Conservation (phyloP, 495 filamentous ascomycete genomes). For the Penicillium roqueforti region DNA sequence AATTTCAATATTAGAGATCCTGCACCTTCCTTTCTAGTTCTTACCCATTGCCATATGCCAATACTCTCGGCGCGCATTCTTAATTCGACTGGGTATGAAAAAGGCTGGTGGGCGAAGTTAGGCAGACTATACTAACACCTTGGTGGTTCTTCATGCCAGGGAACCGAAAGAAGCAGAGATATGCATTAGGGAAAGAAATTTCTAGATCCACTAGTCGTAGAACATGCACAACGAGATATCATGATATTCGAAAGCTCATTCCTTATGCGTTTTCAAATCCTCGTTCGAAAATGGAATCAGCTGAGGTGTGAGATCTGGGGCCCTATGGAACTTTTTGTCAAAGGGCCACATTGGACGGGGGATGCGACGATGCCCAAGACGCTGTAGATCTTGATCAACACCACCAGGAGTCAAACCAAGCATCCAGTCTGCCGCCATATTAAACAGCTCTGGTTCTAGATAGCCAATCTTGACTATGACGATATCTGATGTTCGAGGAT, state of each 20-base stretch:
- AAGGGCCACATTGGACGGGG: constrained; percentile 55
- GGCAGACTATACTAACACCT: too few species aligned
- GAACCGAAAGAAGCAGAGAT: neutral
- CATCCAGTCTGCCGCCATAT: constrained; percentile 55
- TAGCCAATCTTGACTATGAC: constrained; percentile 60
- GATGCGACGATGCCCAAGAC: constrained; percentile 48
- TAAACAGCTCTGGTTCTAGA: constrained; percentile 53
- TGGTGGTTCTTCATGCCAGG: too few species aligned
- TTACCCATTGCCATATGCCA: too few species aligned
- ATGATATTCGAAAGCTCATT: neutral
- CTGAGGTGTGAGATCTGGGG: constrained; percentile 37
- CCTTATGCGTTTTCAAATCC: neutral
- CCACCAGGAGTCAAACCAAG: constrained; percentile 52
- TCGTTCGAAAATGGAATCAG: constrained; percentile 45
- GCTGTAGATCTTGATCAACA: constrained; percentile 50
- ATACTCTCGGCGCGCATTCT: too few species aligned
- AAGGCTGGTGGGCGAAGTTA: too few species aligned
- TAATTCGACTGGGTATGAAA: too few species aligned
- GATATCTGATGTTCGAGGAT: constrained; percentile 45
- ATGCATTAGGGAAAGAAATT: neutral
- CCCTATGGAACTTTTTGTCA: constrained; percentile 34
- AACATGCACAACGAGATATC: too few species aligned
- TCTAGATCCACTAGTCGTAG: too few species aligned
- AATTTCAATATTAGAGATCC: too few species aligned
- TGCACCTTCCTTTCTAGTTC: too few species aligned